Conservation (phyloP, 768 basidiomycete genomes). For the Lanmaoa rubissima region DNA sequence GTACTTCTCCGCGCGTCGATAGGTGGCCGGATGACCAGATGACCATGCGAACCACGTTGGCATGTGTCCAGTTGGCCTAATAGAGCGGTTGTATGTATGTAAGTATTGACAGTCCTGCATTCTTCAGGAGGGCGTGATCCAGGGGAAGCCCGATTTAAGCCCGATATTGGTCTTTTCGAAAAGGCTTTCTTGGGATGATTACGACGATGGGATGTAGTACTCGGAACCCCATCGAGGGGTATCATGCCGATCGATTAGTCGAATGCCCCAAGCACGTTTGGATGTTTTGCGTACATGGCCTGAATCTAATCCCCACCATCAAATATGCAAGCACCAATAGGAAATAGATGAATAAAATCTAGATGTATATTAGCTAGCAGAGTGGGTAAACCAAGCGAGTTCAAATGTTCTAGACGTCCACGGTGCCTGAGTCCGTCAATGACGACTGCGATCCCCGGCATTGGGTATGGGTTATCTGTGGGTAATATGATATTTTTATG, state of each 20-base stretch:
- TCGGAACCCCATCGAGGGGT: neutral
- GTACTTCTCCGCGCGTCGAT: neutral
- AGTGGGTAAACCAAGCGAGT: neutral
- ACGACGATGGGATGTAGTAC: neutral
- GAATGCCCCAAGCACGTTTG: neutral
- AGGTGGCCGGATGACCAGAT: neutral
- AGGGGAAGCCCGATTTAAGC: neutral
- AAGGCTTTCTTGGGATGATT: neutral
- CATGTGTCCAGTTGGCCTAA: neutral
- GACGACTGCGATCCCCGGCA: neutral
- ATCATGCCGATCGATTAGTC: neutral
- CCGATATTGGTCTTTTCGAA: neutral
- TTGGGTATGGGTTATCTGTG: neutral
- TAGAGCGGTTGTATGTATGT: neutral
- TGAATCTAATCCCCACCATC: neutral
- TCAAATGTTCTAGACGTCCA: neutral
- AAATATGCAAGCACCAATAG: neutral
- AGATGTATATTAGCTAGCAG: neutral
- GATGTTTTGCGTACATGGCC: neutral
- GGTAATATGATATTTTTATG: neutral
- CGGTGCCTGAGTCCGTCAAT: neutral
- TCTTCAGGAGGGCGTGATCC: neutral
- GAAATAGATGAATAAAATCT: neutral
- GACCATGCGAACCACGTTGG: neutral
- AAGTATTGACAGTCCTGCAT: neutral